Conservation (phyloP, 2,329 filamentous ascomycete genomes). For the Penicillium fuscoglaucum region DNA sequence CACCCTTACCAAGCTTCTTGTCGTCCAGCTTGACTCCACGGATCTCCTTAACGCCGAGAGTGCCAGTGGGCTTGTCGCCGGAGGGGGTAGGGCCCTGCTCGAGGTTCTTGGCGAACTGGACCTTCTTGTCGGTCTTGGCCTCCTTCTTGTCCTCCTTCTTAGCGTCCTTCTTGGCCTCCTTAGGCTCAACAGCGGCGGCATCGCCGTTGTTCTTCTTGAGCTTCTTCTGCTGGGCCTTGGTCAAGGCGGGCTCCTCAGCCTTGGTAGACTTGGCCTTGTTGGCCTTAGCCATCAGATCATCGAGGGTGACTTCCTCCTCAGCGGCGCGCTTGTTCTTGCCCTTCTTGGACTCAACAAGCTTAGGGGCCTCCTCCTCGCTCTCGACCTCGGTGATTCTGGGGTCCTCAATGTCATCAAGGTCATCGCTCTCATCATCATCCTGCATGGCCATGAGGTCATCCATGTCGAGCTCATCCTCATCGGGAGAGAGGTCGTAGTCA, state of each 20-base stretch:
- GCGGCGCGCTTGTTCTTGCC: slow-evolving; percentile 95
- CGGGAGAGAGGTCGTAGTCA: slow-evolving; percentile 78
- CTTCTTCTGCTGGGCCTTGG: slow-evolving; percentile 98
- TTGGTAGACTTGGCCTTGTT: slow-evolving; percentile 54
- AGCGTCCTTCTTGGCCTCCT: slow-evolving; percentile 52
- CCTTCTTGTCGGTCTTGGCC: slow-evolving; percentile 80
- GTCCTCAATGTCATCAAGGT: slow-evolving; percentile 74
- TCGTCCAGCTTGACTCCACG: slow-evolving; percentile 92
- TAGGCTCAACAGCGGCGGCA: slow-evolving; percentile 63
- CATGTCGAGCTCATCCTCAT: slow-evolving; percentile 71
- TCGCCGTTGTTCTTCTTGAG: slow-evolving; percentile 98
- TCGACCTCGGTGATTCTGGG: slow-evolving; percentile 83
- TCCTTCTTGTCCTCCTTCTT: slow-evolving; percentile 66
- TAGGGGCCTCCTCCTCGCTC: slow-evolving; percentile 69
- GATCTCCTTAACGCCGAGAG: slow-evolving; percentile 72
- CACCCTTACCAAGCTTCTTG: slow-evolving; percentile 85
- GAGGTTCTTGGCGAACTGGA: slow-evolving; percentile 98
- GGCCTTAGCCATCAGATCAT: slow-evolving; percentile 80
- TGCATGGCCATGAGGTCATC: slow-evolving; percentile 49
- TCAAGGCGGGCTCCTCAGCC: slow-evolving; percentile 69
- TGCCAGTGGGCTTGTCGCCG: slow-evolving; percentile 54
- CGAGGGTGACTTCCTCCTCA: slow-evolving; percentile 68
- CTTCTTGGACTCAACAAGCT: slow-evolving; percentile 51
- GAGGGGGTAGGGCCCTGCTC: slow-evolving; percentile 91
- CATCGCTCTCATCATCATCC: slow-evolving; percentile 67